Evolutionary conservation across 495 filamentous ascomycete genomes (phyloP), one percentile per base, ranked within the genome.

Genomic region (Terfezia boudieri): DNA sequence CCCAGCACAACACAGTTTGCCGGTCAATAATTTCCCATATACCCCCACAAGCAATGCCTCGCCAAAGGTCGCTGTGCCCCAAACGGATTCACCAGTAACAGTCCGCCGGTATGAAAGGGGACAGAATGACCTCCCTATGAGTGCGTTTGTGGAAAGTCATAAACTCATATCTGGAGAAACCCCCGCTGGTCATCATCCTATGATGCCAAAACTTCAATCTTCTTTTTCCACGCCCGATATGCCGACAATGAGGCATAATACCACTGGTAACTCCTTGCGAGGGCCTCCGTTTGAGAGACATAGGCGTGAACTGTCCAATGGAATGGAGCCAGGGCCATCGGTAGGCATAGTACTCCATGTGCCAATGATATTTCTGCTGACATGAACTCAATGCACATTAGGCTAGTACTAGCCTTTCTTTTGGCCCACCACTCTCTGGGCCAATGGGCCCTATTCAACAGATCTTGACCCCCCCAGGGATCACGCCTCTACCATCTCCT

Each of bases 201-300:
- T 20, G 10, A 62, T 66, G 56, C 81, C 73, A 57, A 88, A 78
- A 70, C 67, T 92, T 37, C 82, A 87, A 67, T 79, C 83, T 4
- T 94, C 89, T 2, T 95, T 84, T 68, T 95, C 90, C 2, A 80
- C 86, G 20, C 84, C 80, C 64, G 90, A 95, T 61, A 70, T 95
- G 5, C 83, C 89, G n/a, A 93, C 87, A 1, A 71, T 86, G 59
- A 90, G 87, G 72, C 78, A 53, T 49, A 26, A 51, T 36, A 53
- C 53, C 37, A 46, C 51, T 17, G 63, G 61, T 50, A 56, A 61
- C 17, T 53, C 56, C 49, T 61, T 60, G 58, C 58, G 63, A 49
- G 49, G 62, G 17, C 46, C 59, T 54, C 26, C 26, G 26, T 50
- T 49, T 16, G 43, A 61, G 56, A 59, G 66, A 53, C 58, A 61